phyloP scores from a whole-genome alignment of 2,329 filamentous ascomycete species.

The Fusarium redolens region DNA sequence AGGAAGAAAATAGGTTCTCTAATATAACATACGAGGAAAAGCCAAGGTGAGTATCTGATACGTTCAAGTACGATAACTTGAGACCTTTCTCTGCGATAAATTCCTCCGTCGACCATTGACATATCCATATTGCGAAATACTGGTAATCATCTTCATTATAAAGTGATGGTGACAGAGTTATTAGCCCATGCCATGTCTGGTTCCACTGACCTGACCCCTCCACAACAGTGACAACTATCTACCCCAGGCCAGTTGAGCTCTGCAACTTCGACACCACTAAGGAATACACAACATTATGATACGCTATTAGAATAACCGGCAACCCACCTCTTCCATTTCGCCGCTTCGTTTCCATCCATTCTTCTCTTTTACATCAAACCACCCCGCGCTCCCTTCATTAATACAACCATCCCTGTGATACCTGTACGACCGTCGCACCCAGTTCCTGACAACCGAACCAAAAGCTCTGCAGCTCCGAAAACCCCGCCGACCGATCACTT shows the following conservation, averaged over 20 bases:
- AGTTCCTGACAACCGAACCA: slow-evolving; percentile 5
- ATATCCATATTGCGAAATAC: not conserved
- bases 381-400: not conserved
- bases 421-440: not conserved
- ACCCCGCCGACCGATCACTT: slow-evolving; percentile 26
- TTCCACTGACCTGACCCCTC: slow-evolving; percentile 12
- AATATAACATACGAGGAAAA: not conserved
- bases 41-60: not conserved
- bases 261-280: slow-evolving; percentile 1
- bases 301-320: slow-evolving; percentile 10
- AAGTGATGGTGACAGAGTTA: not conserved
- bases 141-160: not conserved
- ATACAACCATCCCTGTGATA: not conserved
- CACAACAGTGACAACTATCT: slow-evolving; percentile 1
- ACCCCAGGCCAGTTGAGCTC: not conserved
- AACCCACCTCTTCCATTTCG: slow-evolving; percentile 8
- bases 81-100: not conserved
- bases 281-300: not conserved
- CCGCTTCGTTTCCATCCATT: slow-evolving; percentile 19
- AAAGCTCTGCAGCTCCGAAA: slow-evolving; percentile 14
- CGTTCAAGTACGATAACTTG: not conserved
- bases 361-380: not conserved
- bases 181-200: not conserved
- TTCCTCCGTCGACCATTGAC: not conserved
- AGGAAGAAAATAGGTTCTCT: not conserved